Conservation (phyloP, 2,329 filamentous ascomycete species). For the Pseudogymnoascus sp. region DNA sequence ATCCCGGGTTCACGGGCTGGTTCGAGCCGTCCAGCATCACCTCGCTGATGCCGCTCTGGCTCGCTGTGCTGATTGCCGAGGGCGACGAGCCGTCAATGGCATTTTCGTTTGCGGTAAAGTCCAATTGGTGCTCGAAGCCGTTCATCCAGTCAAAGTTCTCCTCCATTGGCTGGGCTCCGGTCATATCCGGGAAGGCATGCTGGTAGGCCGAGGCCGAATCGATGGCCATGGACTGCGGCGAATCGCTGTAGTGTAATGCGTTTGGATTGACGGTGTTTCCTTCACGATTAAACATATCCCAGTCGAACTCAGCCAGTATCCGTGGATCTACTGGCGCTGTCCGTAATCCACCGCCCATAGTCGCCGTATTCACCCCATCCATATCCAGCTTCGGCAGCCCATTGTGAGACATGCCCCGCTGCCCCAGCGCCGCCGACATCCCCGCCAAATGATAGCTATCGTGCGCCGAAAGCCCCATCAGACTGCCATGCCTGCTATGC, state of each 20-base stretch:
- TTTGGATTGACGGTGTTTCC: slow-evolving; percentile 67
- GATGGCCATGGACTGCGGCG: slow-evolving; percentile 58
- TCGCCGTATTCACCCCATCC: slow-evolving; percentile 56
- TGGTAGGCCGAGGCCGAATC: slow-evolving; percentile 57
- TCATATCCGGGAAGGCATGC: slow-evolving; percentile 50
- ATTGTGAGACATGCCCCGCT: slow-evolving; percentile 54
- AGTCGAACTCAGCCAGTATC: slow-evolving; percentile 58
- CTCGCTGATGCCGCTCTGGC: slow-evolving; percentile 85
- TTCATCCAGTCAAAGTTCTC: slow-evolving; percentile 80
- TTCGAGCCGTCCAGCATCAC: slow-evolving; percentile 80
- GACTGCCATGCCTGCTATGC: slow-evolving; percentile 68
- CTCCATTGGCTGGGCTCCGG: slow-evolving; percentile 55
- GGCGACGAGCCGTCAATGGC: slow-evolving; percentile 90
- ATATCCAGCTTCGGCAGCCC: slow-evolving; percentile 81
- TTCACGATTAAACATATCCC: slow-evolving; percentile 65
- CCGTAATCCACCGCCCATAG: slow-evolving; percentile 61
- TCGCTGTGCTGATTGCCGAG: slow-evolving; percentile 90
- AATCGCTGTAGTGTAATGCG: slow-evolving; percentile 76
- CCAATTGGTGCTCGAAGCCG: slow-evolving; percentile 72
- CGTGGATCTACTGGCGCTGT: slow-evolving; percentile 69
- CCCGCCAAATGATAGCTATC: slow-evolving; percentile 61
- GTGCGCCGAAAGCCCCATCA: slow-evolving; percentile 59
- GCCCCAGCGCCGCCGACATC: slow-evolving; percentile 62
- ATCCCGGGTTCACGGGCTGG: slow-evolving; percentile 48
- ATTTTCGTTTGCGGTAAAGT: slow-evolving; percentile 64